Evolutionary conservation across 805 yeast genomes (phyloP).

Genomic region (Tetrapisispora pingtungensis): DNA sequence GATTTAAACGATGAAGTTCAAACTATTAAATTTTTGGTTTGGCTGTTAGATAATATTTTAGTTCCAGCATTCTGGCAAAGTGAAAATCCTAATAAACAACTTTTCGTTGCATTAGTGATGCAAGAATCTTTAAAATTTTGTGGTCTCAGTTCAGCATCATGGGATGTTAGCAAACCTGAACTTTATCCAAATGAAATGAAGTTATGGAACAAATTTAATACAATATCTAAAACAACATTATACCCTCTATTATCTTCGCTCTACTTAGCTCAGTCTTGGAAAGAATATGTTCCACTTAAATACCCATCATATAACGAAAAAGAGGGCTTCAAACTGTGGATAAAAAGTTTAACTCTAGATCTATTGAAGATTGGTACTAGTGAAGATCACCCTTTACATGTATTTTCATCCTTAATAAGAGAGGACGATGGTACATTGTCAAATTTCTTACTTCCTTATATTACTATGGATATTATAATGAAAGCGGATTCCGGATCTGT

Average conservation of each 20-base stretch:
- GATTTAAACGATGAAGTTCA: constrained; percentile 58
- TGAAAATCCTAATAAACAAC: constrained; percentile 74
- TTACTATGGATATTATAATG: constrained; percentile 53
- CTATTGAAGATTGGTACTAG: constrained; percentile 36
- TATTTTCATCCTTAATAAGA: constrained; percentile 54
- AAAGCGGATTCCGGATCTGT: constrained; percentile 36
- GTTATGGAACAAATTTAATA: constrained; percentile 56
- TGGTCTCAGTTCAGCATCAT: constrained; percentile 33
- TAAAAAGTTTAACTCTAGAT: constrained; percentile 57
- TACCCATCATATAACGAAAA: constrained; percentile 59
- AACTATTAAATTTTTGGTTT: constrained; percentile 50
- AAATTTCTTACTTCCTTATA: constrained; percentile 67
- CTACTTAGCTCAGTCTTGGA: constrained; percentile 49
- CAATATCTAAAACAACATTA: constrained; percentile 59
- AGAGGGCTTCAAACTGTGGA: constrained; percentile 60
- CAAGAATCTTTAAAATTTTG: constrained; percentile 71
- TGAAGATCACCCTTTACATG: constrained; percentile 40
- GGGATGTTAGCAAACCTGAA: constrained; percentile 24
- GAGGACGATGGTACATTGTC: constrained; percentile 61
- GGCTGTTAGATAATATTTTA: constrained; percentile 57
- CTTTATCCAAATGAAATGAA: constrained; percentile 23
- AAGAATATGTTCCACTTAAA: constrained; percentile 34
- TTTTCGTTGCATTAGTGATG: constrained; percentile 77
- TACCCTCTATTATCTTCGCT: constrained; percentile 67
- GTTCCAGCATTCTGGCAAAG: constrained; percentile 86